These are phyloP conservation scores for Sporormia fimetaria DNA, from an alignment of 495 filamentous ascomycete genomes.

Conservation along the genomic window DNA sequence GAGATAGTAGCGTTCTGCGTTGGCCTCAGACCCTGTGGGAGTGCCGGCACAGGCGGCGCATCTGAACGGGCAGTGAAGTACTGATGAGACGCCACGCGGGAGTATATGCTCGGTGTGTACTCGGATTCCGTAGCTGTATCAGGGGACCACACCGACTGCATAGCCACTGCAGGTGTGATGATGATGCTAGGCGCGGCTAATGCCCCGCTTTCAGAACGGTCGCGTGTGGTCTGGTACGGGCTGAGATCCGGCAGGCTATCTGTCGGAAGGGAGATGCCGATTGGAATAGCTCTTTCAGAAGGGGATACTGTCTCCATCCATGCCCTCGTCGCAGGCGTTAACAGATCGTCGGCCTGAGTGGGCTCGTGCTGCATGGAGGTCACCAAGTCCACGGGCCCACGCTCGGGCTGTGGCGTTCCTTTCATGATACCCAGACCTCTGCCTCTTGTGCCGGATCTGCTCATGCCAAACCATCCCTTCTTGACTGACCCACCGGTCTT, in stretches of 20 bases:
- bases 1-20: neutral
- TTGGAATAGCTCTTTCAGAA: constrained; percentile 62
- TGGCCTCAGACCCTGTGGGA: constrained; percentile 36
- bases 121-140: constrained; percentile 30
- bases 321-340: constrained; percentile 7
- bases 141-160: constrained; percentile 52
- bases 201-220: constrained; percentile 23
- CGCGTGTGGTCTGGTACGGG: constrained; percentile 16
- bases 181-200: constrained; percentile 47
- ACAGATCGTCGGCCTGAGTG: constrained; percentile 10
- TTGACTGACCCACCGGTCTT: constrained; percentile 8
- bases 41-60: constrained; percentile 51
- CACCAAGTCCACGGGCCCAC: neutral
- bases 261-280: constrained; percentile 61
- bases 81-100: constrained; percentile 42
- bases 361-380: neutral
- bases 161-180: constrained; percentile 51
- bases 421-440: constrained; percentile 16
- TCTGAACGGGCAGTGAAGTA: constrained; percentile 26
- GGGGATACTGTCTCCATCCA: constrained; percentile 55
- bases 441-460: constrained; percentile 3
- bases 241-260: constrained; percentile 40
- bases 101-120: constrained; percentile 51
- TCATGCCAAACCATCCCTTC: constrained; percentile 20
- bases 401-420: constrained; percentile 15